phyloP scores from a whole-genome alignment of 1,284 basidiomycete genomes.

The Cryptococcus neoformans region DNA sequence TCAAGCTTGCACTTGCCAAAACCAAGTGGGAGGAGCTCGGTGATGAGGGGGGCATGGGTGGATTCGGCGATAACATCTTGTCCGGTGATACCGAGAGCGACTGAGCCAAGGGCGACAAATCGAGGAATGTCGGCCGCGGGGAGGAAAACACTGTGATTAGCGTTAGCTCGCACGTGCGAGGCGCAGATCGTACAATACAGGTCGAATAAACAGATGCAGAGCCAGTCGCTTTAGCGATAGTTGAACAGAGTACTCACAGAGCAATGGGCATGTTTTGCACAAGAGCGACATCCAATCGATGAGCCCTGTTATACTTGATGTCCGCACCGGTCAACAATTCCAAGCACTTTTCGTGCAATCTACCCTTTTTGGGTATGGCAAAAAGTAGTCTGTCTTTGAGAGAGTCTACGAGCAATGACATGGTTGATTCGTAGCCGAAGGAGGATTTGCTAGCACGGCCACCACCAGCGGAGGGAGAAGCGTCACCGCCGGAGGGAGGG shows the following conservation, averaged over 20 bases:
- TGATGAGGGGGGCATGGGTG: constrained; percentile 69
- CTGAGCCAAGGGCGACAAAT: constrained; percentile 96
- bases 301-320: constrained; percentile 87
- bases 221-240: no score
- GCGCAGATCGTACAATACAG: background rate
- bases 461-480: constrained; percentile 3
- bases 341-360: constrained; percentile 90
- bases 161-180: background rate
- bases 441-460: constrained; percentile 14
- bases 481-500: background rate
- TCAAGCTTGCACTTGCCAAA: constrained; percentile 95
- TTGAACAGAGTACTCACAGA: constrained; percentile 57
- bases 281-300: constrained; percentile 87
- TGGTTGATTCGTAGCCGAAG: constrained; percentile 47
- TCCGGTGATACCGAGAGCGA: constrained; percentile 61
- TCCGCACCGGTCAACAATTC: constrained; percentile 89
- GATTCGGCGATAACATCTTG: constrained; percentile 97
- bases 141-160: constrained; percentile 76
- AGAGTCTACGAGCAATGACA: constrained; percentile 55
- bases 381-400: constrained; percentile 76
- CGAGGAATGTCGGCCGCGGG: constrained; percentile 97
- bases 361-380: constrained; percentile 97
- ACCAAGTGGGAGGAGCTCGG: constrained; percentile 77
- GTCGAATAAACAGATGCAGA: no score
- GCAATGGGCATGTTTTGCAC: constrained; percentile 92